Percentiles rank a stretch among this genome's conserved stretches.
These are phyloP conservation scores for Mycena vulgaris DNA, from an alignment of 768 basidiomycete genomes.

Conservation along the genomic window DNA sequence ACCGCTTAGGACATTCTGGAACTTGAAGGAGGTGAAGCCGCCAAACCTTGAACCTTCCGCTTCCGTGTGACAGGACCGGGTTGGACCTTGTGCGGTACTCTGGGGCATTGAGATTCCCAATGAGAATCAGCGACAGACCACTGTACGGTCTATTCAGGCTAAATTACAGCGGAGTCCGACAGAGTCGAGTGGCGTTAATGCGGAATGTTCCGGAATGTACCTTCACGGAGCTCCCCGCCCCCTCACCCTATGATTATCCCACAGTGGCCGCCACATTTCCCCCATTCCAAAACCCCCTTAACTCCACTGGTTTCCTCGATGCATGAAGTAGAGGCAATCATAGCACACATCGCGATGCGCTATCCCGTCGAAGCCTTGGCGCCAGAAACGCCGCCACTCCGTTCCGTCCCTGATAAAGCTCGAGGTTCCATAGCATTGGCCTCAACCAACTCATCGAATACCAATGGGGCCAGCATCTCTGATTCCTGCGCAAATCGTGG, in stretches of 20 bases:
- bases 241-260: background rate
- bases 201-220: slow-evolving; percentile 17
- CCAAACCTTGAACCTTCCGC: too few species aligned
- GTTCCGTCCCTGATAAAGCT: slow-evolving; percentile 15
- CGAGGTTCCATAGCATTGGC: background rate
- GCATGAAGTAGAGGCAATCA: background rate
- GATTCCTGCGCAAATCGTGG: slow-evolving; percentile 21
- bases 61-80: too few species aligned
- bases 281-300: background rate
- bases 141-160: background rate
- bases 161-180: background rate
- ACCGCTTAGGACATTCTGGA: too few species aligned
- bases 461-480: slow-evolving; percentile 16
- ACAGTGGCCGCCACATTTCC: background rate
- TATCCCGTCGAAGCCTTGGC: background rate
- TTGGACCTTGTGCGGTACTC: too few species aligned
- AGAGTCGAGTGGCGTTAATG: slow-evolving; percentile 17
- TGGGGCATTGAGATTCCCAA: too few species aligned
- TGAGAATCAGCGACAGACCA: background rate
- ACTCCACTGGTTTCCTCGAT: slow-evolving; percentile 3
- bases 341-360: slow-evolving; percentile 12
- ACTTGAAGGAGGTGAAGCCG: too few species aligned
- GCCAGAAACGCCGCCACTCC: background rate
- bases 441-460: background rate
- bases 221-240: background rate